phyloP scores from a whole-genome alignment of 768 basidiomycete species.

The Rhodotorula diobovata region DNA sequence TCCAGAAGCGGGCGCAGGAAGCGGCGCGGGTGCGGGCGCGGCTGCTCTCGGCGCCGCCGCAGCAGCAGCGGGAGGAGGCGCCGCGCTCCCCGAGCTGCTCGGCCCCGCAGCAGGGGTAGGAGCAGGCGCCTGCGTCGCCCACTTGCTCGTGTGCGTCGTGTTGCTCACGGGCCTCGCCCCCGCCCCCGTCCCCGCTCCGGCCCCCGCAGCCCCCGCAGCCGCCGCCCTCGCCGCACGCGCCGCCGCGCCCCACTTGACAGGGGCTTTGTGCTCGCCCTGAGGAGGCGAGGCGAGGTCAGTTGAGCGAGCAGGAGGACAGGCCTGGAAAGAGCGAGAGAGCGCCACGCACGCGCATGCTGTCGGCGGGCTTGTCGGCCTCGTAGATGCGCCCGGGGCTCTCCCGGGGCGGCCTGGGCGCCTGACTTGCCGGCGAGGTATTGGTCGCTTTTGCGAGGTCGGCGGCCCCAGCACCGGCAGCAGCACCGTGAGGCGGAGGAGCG shows the following conservation, averaged over 20 bases:
- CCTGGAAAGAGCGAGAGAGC: not conserved
- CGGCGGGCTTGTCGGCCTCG: not conserved
- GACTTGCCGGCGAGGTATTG: not conserved
- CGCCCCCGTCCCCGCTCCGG: not conserved
- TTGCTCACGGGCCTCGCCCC: not conserved
- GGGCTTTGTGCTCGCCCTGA: not conserved
- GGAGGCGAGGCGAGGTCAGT: not conserved
- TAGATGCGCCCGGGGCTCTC: not conserved
- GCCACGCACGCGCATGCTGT: not conserved
- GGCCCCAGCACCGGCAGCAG: no score
- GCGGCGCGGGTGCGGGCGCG: no score
- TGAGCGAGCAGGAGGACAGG: not conserved
- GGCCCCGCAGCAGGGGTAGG: not conserved
- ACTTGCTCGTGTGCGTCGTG: constrained; percentile 1
- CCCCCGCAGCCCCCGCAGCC: not conserved
- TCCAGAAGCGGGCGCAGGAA: no score
- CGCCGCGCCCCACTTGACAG: not conserved
- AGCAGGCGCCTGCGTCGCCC: not conserved
- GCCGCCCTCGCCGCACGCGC: not conserved
- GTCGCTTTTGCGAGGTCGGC: not conserved
- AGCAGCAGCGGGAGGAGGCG: no score
- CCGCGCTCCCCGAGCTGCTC: not conserved
- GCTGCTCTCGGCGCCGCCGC: no score
- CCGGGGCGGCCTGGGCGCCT: not conserved
- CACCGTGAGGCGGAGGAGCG: no score